These are phyloP conservation scores for Trichoderma endophyticum DNA, from an alignment of 2,329 filamentous ascomycete species.

Conservation along the genomic window DNA sequence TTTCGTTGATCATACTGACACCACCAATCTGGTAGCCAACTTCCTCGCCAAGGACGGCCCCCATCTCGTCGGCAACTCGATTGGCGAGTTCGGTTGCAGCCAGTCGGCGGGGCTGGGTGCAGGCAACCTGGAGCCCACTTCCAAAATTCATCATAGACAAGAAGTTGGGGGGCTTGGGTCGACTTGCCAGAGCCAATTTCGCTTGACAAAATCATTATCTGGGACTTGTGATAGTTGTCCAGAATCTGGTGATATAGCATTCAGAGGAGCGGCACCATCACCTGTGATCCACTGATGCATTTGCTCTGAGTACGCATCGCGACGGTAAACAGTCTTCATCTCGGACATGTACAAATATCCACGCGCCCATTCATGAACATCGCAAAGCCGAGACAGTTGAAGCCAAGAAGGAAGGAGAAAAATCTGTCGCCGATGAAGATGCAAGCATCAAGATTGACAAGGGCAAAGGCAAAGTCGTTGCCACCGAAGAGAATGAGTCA, in stretches of 20 bases:
- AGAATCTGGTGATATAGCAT: not conserved
- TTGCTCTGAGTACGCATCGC: not conserved
- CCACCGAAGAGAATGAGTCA: too few species aligned
- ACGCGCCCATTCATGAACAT: not conserved
- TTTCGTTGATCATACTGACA: not conserved
- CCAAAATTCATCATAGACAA: slow-evolving; percentile 19
- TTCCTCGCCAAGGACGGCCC: not conserved
- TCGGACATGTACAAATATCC: not conserved
- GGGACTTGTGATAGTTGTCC: slow-evolving; percentile 19
- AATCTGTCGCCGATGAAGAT: too few species aligned
- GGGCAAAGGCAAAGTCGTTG: too few species aligned
- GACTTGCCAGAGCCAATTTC: slow-evolving; percentile 24
- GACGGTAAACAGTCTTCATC: not conserved
- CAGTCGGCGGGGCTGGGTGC: slow-evolving; percentile 69
- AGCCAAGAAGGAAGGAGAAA: too few species aligned
- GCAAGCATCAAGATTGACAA: too few species aligned
- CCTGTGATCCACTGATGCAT: not conserved
- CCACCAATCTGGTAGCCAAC: not conserved
- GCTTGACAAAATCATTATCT: slow-evolving; percentile 21
- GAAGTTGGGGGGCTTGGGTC: slow-evolving; percentile 21
- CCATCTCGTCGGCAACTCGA: not conserved
- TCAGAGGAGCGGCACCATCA: too few species aligned
- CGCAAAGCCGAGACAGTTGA: too few species aligned
- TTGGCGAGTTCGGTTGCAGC: not conserved
- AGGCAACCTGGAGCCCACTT: slow-evolving; percentile 71